A percentile compares a stretch with the other conserved stretches of the same genome.
Conservation (phyloP, 148 eudicot species). For the Euryodendron excelsum region DNA sequence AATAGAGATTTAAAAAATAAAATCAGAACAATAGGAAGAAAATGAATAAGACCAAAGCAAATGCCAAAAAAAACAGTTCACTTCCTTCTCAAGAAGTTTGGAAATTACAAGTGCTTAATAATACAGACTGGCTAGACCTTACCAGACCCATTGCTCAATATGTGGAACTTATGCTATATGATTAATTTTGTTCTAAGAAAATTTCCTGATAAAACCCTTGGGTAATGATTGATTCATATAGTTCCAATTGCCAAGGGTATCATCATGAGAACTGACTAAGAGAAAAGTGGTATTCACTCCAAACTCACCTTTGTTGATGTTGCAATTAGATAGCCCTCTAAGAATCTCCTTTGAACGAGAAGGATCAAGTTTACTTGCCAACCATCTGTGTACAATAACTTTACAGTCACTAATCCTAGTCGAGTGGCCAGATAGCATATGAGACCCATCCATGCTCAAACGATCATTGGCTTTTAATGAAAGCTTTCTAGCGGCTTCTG, state of each 20-base stretch:
- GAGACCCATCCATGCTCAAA: conserved; percentile 27
- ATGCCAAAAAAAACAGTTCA: not conserved
- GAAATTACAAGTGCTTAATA: not conserved
- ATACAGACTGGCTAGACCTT: not conserved
- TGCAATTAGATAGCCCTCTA: conserved; percentile 90
- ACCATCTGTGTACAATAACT: conserved; percentile 74
- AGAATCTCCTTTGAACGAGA: conserved; percentile 72
- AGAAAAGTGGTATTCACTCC: not conserved
- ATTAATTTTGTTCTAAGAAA: not conserved
- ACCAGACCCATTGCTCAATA: not conserved
- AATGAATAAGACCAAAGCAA: not conserved
- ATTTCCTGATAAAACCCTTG: not conserved
- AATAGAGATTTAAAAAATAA: not conserved
- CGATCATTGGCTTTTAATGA: conserved; percentile 55
- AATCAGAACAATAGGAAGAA: not conserved
- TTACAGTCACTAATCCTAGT: conserved; percentile 60
- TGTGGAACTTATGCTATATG: not conserved
- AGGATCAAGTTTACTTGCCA: conserved; percentile 77
- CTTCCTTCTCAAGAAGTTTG: not conserved
- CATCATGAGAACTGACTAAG: not conserved
- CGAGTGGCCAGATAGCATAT: conserved; percentile 50
- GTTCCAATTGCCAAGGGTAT: not conserved
- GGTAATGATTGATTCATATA: not conserved
- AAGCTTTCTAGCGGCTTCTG: conserved; percentile 77
- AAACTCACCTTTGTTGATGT: conserved; percentile 74